Percentiles rank a stretch among this genome's conserved stretches.
These are phyloP conservation scores for Trichoderma guizhouense DNA, from an alignment of 2,329 filamentous ascomycete species.

Conservation along the genomic window DNA sequence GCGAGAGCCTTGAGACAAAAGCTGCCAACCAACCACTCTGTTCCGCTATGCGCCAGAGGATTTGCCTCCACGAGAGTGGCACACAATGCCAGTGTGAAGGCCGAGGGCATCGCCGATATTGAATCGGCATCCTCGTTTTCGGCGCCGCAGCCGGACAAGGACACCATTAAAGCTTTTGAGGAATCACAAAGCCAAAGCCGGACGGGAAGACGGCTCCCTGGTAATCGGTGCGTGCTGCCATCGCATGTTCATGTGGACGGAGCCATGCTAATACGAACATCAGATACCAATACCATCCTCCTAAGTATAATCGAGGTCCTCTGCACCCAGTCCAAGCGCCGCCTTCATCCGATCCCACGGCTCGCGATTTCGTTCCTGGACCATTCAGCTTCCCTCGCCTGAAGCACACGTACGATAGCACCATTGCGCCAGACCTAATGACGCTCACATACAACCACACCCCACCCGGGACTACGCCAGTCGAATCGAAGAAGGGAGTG, in stretches of 20 bases:
- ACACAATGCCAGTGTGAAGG: constrained; percentile 28
- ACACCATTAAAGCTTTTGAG: constrained; percentile 40
- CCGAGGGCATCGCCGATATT: constrained; percentile 44
- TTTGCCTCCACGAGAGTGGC: constrained; percentile 46
- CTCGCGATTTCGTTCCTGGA: constrained; percentile 83
- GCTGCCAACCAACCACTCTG: constrained; percentile 27
- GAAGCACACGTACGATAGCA: constrained; percentile 85
- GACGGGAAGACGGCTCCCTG: constrained; percentile 41
- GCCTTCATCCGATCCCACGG: constrained; percentile 78
- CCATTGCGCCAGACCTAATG: constrained; percentile 82
- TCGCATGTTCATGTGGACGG: not conserved
- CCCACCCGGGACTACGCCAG: constrained; percentile 66
- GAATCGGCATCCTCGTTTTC: constrained; percentile 50
- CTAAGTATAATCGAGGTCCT: constrained; percentile 91
- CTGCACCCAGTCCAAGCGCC: constrained; percentile 90
- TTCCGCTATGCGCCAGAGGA: constrained; percentile 33
- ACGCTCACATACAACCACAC: constrained; percentile 83
- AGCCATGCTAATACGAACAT: not conserved
- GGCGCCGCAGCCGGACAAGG: constrained; percentile 39
- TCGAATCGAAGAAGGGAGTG: constrained; percentile 54
- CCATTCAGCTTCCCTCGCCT: constrained; percentile 86
- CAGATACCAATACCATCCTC: constrained; percentile 92
- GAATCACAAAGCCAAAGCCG: constrained; percentile 35
- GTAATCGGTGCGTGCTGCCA: constrained; percentile 42
- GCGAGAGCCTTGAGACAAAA: constrained; percentile 32